Percentiles rank a stretch among this genome's conserved stretches.
These are phyloP conservation scores for Periconia sp. DNA, from an alignment of 2,329 filamentous ascomycete genomes.

Conservation along the genomic window DNA sequence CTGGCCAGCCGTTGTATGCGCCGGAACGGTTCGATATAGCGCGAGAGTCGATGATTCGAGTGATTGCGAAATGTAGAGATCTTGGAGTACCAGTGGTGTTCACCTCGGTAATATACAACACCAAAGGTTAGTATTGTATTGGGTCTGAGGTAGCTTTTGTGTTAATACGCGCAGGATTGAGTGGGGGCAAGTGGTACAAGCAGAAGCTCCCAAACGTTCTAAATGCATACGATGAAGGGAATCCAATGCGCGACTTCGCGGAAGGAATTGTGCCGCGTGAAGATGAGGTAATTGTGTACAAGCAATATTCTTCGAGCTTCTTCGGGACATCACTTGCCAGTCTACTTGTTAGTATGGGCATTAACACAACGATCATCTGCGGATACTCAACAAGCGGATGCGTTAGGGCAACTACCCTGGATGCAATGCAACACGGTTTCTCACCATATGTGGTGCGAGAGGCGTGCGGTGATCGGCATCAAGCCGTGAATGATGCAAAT, in stretches of 20 bases:
- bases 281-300: constrained; percentile 10
- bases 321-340: constrained; percentile 3
- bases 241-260: constrained; percentile 10
- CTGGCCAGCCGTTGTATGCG: no score
- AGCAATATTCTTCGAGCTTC: constrained; percentile 11
- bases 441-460: constrained; percentile 52
- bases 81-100: constrained; percentile 5
- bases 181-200: constrained; percentile 9
- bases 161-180: constrained; percentile 1
- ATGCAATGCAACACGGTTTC: constrained; percentile 53
- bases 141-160: not conserved
- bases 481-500: constrained; percentile 53
- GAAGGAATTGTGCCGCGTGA: constrained; percentile 5
- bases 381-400: constrained; percentile 57
- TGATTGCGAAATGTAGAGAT: constrained; percentile 5
- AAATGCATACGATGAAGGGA: constrained; percentile 8
- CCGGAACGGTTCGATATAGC: no score
- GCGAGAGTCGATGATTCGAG: constrained; percentile 6
- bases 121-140: constrained; percentile 4
- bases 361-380: constrained; percentile 45
- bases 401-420: constrained; percentile 53
- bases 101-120: constrained; percentile 3
- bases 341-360: constrained; percentile 10
- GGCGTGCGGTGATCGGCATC: constrained; percentile 54
- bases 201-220: constrained; percentile 11